phyloP scores from a whole-genome alignment of 345 rosid species.

The Melaleuca alternifolia region DNA sequence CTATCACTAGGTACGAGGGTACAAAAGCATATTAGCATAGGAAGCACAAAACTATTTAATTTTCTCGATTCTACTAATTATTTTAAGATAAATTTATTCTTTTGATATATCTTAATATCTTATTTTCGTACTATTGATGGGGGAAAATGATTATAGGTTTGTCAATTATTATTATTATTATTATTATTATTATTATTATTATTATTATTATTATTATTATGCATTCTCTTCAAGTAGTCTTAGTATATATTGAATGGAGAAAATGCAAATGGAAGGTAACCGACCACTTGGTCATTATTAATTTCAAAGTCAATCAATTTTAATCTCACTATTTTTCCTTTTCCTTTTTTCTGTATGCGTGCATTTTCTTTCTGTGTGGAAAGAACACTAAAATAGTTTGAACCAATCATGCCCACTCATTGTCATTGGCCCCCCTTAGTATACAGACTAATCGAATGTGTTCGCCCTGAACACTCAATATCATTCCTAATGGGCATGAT shows the following conservation, averaged over 20 bases:
- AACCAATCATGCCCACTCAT: neutral
- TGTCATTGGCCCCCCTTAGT: neutral
- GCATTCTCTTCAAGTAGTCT: neutral
- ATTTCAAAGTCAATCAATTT: neutral
- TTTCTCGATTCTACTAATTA: neutral
- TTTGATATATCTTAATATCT: neutral
- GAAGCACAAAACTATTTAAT: neutral
- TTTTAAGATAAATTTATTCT: neutral
- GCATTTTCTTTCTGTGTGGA: neutral
- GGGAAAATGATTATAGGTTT: neutral
- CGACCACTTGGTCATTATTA: neutral
- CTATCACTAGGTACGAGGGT: neutral
- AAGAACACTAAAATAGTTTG: neutral
- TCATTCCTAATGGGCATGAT: neutral
- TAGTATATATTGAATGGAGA: neutral
- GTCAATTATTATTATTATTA: no score
- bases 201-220: no score
- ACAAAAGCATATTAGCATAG: neutral
- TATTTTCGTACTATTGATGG: neutral
- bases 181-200: no score
- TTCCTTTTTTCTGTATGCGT: neutral
- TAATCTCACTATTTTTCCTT: neutral
- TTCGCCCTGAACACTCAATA: neutral
- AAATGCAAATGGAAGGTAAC: neutral
- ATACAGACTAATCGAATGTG: neutral